Percentiles rank a stretch among this genome's conserved stretches.
Evolutionary conservation across 192 early-diverging fungal species (phyloP).

Genomic region (Coemansia aciculifera): DNA sequence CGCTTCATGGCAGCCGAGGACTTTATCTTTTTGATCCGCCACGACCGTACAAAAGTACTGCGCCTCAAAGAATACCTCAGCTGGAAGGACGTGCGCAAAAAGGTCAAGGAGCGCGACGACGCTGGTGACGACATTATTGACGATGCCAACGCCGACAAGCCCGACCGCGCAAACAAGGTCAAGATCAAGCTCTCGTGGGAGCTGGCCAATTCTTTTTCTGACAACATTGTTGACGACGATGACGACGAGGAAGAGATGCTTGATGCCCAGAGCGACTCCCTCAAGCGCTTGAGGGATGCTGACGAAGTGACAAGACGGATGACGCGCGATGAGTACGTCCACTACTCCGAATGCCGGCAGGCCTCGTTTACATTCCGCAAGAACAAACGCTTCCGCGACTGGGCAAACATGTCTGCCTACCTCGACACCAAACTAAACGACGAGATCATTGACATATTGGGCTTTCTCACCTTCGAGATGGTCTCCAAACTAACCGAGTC

Average conservation of each 20-base stretch:
- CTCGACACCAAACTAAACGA: conserved; percentile 88
- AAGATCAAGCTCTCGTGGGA: conserved; percentile 95
- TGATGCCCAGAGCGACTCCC: conserved; percentile 83
- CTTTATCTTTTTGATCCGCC: conserved; percentile 93
- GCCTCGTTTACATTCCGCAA: conserved; percentile 97
- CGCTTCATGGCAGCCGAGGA: conserved; percentile 85
- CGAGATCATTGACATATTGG: conserved; percentile 95
- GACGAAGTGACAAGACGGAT: conserved; percentile 91
- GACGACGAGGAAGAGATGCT: conserved; percentile 88
- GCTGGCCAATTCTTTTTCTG: conserved; percentile 75
- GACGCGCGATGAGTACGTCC: conserved; percentile 98
- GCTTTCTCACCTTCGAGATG: conserved; percentile 95
- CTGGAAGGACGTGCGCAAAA: conserved; percentile 96
- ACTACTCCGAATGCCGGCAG: conserved; percentile 98
- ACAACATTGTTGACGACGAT: conserved; percentile 76
- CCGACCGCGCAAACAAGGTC: conserved; percentile 60
- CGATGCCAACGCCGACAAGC: conserved; percentile 55
- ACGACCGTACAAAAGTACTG: conserved; percentile 92
- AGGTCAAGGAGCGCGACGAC: conserved; percentile 79
- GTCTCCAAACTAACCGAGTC: conserved; percentile 89
- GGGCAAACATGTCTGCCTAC: conserved; percentile 87
- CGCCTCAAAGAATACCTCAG: conserved; percentile 86
- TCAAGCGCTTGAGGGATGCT: conserved; percentile 80
- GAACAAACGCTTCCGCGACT: conserved; percentile 89
- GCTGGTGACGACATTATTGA: conserved; percentile 48